A percentile compares a stretch with the other conserved stretches of the same genome.
These are phyloP conservation scores for Tylopilus subfusipes DNA, from an alignment of 768 basidiomycete species.

Conservation along the genomic window DNA sequence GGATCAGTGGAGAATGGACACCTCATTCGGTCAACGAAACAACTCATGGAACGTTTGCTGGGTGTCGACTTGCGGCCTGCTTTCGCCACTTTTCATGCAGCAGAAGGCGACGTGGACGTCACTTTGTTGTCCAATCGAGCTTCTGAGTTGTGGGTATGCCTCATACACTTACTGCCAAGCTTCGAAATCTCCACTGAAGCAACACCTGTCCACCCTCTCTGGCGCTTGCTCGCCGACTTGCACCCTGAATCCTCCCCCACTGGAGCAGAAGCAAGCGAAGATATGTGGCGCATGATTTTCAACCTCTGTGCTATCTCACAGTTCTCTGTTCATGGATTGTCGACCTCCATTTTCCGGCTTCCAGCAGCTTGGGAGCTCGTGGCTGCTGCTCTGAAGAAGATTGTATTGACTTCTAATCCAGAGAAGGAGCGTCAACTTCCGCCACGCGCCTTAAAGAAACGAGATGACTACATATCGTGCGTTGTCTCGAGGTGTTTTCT, in stretches of 20 bases:
- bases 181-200: constrained; percentile 17
- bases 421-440: constrained; percentile 40
- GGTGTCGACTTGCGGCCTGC: constrained; percentile 44
- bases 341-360: constrained; percentile 39
- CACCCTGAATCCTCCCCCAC: constrained; percentile 32
- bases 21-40: constrained; percentile 29
- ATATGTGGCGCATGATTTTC: constrained; percentile 69
- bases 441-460: constrained; percentile 41
- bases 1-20: constrained; percentile 25
- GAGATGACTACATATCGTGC: constrained; percentile 68
- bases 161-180: constrained; percentile 54
- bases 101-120: constrained; percentile 30
- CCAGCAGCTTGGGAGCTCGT: constrained; percentile 67
- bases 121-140: constrained; percentile 40
- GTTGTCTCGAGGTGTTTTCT: constrained; percentile 70
- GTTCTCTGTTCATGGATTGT: constrained; percentile 57
- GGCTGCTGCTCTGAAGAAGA: constrained; percentile 50
- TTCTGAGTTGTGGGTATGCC: constrained; percentile 70
- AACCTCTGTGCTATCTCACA: constrained; percentile 73
- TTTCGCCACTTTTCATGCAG: constrained; percentile 18
- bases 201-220: constrained; percentile 38
- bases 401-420: constrained; percentile 52
- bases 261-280: constrained; percentile 53
- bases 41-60: constrained; percentile 51
- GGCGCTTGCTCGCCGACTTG: constrained; percentile 40